These are phyloP conservation scores for Typha latifolia DNA, from an alignment of 176 grass and related monocot genomes.

Conservation along the genomic window DNA sequence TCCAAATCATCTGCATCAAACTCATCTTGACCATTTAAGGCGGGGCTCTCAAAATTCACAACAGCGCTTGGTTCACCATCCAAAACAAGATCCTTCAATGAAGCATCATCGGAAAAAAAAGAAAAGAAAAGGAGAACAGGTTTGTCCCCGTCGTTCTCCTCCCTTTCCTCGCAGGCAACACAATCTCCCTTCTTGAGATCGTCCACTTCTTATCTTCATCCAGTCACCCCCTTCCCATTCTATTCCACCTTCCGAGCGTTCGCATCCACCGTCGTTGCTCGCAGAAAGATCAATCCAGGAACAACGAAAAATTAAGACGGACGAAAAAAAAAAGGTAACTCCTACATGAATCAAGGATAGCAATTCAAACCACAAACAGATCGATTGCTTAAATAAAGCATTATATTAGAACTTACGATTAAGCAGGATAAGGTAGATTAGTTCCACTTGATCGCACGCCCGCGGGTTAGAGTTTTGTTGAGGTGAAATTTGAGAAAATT, in stretches of 20 bases:
- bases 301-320: background rate
- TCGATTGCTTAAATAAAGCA: too few relatives aligned
- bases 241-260: slow-evolving; percentile 32
- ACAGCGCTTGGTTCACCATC: background rate
- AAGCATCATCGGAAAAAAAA: slow-evolving; percentile 23
- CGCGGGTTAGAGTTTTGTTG: too few relatives aligned
- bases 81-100: slow-evolving; percentile 28
- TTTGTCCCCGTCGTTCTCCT: slow-evolving; percentile 27
- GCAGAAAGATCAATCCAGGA: slow-evolving; percentile 18
- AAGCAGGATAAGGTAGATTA: too few relatives aligned
- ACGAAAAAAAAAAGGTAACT: background rate
- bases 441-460: too few relatives aligned
- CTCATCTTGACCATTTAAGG: background rate
- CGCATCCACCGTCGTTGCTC: slow-evolving; percentile 50
- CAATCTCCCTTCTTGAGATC: background rate
- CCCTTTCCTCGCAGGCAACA: slow-evolving; percentile 17
- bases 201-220: background rate
- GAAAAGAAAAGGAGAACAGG: slow-evolving; percentile 34
- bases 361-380: too few relatives aligned
- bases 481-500: too few relatives aligned
- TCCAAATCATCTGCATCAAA: background rate
- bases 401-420: too few relatives aligned
- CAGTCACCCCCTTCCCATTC: slow-evolving; percentile 6
- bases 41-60: slow-evolving; percentile 9
- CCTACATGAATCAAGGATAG: background rate